Evolutionary conservation across 176 grass and related monocot genomes (phyloP), one percentile per base, ranked within the genome.

Genomic region (Chrysopogon serrulatus): DNA sequence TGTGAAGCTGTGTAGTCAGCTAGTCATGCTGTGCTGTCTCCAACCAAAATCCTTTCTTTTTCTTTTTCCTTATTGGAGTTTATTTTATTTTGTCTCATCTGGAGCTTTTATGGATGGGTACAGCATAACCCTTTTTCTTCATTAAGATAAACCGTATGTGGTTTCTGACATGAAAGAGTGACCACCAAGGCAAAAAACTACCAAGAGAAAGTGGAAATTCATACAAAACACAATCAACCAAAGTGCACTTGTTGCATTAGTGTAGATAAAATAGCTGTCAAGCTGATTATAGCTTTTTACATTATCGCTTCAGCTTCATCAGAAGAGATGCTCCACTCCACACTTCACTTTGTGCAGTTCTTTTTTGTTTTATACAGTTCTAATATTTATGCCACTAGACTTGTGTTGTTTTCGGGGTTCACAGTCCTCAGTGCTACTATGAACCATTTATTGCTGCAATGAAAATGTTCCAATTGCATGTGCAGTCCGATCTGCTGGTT

Each of bases 401-500:
- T 60, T 26, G n/a, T 27, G 4, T 60, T 13, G 17, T 49, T 60
- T 10, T 60, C 23, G 23, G 54, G 56, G 56, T 60, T 60, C 4
- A 1, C 27, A 10, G 5, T 60, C 56, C 9, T 60, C 56, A 60
- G 4, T 60, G 56, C 10, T 60, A 60, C 56, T 26, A 10, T 60
- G 56, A 27, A 27, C 1, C 56, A 26, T 60, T 60, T 27, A 60
- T 60, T 60, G 56, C 56, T 60, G n/a, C 56, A 60, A 13, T 60
- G 56, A 27, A 60, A 45, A 77, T 4, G n/a, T 63, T 18, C 34
- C 43, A 66, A 91, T 88, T 88, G 34, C 10, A n/a, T 85, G 59
- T 89, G 44, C 89, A 98, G 96, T 98, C 89, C 71, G 93, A 98
- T 88, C 85, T 93, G 32, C 87, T 98, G 87, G 91, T 98, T 60